Conservation (phyloP, 192 early-diverging fungal genomes). For the Linnemannia schmuckeri region DNA sequence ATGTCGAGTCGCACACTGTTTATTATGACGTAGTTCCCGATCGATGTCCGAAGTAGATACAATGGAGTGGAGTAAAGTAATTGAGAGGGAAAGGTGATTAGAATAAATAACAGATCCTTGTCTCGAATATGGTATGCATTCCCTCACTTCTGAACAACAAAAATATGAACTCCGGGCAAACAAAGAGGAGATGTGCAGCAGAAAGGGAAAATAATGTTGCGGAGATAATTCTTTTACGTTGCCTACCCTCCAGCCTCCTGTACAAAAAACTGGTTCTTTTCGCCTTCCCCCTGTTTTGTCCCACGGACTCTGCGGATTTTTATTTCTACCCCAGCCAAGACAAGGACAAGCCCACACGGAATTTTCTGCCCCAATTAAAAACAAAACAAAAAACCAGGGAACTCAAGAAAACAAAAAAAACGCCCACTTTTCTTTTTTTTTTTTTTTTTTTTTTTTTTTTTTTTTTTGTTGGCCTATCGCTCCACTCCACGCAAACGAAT, state of each 20-base stretch:
- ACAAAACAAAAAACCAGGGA: not conserved
- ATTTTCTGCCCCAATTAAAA: conserved; percentile 14
- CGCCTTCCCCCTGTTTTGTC: not conserved
- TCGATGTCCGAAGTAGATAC: not conserved
- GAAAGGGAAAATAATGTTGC: not conserved
- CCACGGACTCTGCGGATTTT: conserved; percentile 3
- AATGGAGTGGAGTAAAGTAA: not conserved
- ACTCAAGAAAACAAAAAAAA: not conserved
- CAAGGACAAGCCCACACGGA: not conserved
- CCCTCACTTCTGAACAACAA: no score
- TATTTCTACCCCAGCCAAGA: conserved; percentile 4
- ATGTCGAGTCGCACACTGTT: conserved; percentile 78
- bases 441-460: not conserved
- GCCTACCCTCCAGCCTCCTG: not conserved
- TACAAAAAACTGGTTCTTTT: not conserved
- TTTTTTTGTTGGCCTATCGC: not conserved
- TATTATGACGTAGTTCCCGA: not conserved
- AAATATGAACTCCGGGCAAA: not conserved
- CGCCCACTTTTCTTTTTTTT: not conserved
- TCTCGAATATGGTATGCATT: not conserved
- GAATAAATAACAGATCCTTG: not conserved
- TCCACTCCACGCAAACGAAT: conserved; percentile 6
- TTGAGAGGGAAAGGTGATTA: no score
- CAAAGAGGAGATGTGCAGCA: not conserved
- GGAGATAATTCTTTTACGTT: not conserved